phyloP scores from a whole-genome alignment of 768 basidiomycete genomes.

The Lyophyllum decastes region DNA sequence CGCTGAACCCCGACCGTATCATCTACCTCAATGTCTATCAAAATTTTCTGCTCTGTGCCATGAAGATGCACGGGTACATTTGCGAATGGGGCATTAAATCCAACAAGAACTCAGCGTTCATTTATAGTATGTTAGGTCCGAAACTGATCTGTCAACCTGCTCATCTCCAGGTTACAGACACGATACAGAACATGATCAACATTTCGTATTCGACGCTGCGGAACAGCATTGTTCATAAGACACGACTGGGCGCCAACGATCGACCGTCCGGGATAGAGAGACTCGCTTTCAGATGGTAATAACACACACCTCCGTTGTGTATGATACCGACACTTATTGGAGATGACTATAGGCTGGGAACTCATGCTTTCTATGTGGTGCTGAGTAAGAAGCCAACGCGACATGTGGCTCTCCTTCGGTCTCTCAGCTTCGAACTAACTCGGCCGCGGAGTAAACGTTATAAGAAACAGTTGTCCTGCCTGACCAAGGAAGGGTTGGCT shows the following conservation, averaged over 20 bases:
- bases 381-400: constrained; percentile 52
- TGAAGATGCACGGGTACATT: constrained; percentile 88
- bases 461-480: constrained; percentile 41
- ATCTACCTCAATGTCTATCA: constrained; percentile 87
- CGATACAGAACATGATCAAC: constrained; percentile 59
- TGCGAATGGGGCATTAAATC: constrained; percentile 53
- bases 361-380: constrained; percentile 74
- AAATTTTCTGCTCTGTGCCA: constrained; percentile 76
- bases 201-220: constrained; percentile 56
- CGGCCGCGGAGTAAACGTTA: constrained; percentile 45
- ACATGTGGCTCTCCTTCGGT: constrained; percentile 48
- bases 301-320: background rate
- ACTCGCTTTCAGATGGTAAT: constrained; percentile 62
- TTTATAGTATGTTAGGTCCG: constrained; percentile 46
- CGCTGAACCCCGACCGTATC: constrained; percentile 59
- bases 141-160: background rate
- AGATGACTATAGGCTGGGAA: constrained; percentile 65
- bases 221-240: constrained; percentile 41
- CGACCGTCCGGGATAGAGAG: constrained; percentile 50
- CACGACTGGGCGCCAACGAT: constrained; percentile 33
- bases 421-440: constrained; percentile 52
- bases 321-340: constrained; percentile 1
- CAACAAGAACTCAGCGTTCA: constrained; percentile 47
- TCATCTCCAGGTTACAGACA: constrained; percentile 39
- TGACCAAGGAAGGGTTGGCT: constrained; percentile 49